Evolutionary conservation across 2,329 filamentous ascomycete genomes (phyloP), one percentile per base, ranked within the genome.

Genomic region (Claviceps pazoutovae): DNA sequence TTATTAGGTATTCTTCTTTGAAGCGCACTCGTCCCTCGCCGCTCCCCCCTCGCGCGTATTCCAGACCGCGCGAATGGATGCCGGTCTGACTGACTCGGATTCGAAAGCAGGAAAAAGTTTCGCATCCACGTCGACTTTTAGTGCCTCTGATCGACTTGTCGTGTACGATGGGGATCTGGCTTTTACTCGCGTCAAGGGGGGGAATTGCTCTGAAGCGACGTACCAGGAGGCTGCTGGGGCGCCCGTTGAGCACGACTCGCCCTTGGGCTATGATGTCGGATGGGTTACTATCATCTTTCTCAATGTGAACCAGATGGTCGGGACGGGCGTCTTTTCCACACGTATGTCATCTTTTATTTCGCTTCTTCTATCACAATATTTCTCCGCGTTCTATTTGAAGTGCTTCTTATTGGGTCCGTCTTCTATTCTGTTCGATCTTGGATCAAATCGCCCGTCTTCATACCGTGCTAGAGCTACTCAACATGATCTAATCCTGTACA

Each of bases 261-360:
- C 81, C 0, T 64, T 84, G 2, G 81, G 79, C 0, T 81, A 82
- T 55, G 66, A 74, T 11, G 79, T 83, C 16, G 73, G 73, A 8
- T 73, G 70, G 52, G 55, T 76, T 4, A 78, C 79, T 0, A 74
- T 80, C 23, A 66, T 82, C 36, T 80, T 80, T 41, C 61, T 83
- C 50, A 83, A 83, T 54, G 62, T 83, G 42, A 78, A 75, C 53
- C 74, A 75, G 63, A 83, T 83, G 78, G 68, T 83, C 46, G 80
- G 80, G 1, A 82, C 78, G 0, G 79, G 79, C 46, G 74, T 82
- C n/a, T 82, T 79, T 53, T 83, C 79, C 0, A 83, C 80, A 0
- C 80, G 79, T 82, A 59, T 58, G 78, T 45, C 5, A 21, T 43
- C 9, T 23, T 21, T 45, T 44, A 6, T 44, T 44, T 7, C 26